Evolutionary conservation across 306 rosid genomes (phyloP), one percentile per base, ranked within the genome.

Genomic region (Cicer judaicum): DNA sequence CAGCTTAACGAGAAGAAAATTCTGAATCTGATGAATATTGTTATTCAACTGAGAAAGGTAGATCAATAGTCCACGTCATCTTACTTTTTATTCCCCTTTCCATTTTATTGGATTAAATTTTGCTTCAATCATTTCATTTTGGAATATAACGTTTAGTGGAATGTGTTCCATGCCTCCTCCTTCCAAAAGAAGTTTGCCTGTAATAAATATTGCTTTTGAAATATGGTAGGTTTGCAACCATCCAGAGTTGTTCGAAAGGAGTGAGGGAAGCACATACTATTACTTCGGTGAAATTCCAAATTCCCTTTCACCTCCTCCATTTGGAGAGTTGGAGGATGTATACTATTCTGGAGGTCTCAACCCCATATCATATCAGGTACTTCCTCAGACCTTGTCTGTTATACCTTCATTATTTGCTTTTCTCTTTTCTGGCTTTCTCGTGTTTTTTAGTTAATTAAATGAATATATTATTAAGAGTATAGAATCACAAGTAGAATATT

Each of bases 41-140:
- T 94, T 83, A 94, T 94, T 87, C 99, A 94, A 84, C 85, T 94
- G 47, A 87, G 99, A 74, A 94, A 94, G 91, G 99, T 94, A 83
- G 60, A 29, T 29, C 36, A 29, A 34, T 56, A 62, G 16, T 78
- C 76, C 64, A 62, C 73, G 55, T 39, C 53, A 12, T 29, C 34
- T 24, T 24, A 10, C 49, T 44, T 21, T 75, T n/a, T 66, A 64
- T 57, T 50, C 38, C 64, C 16, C 36, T 56, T 68, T 53, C 43
- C n/a, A 36, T 38, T 34, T 57, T 38, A 34, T 13, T 46, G 34
- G 62, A 5, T 68, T 44, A 38, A 10, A 39, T 59, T 52, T 38
- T 16, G 57, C 38, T 52, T 10, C 46, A 2, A 49, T 76, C 48
- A 43, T 21, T 47, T 55, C 24, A 62, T 65, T 61, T 74, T 54